A percentile compares a stretch with the other conserved stretches of the same genome.
Evolutionary conservation across 2,329 filamentous ascomycete species (phyloP).

Genomic region (Ophiosphaerella herpotricha): DNA sequence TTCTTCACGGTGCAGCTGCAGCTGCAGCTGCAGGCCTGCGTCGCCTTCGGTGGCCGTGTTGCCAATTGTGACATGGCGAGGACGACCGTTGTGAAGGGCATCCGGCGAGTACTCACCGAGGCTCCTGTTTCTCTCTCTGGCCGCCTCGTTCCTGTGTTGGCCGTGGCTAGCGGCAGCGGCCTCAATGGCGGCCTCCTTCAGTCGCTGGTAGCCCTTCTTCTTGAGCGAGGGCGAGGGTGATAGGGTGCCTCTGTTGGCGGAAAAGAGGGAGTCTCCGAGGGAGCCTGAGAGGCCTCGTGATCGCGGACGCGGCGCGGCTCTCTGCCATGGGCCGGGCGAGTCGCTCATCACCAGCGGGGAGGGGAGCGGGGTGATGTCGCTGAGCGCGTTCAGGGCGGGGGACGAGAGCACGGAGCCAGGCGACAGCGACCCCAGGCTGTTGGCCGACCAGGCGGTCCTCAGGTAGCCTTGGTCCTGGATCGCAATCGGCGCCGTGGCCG

Average conservation of each 20-base stretch:
- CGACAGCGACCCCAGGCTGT: slow-evolving; percentile 53
- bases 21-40: slow-evolving; percentile 57
- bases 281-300: slow-evolving; percentile 40
- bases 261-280: slow-evolving; percentile 39
- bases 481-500: slow-evolving; percentile 45
- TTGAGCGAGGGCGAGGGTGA: slow-evolving; percentile 48
- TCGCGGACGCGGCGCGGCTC: slow-evolving; percentile 39
- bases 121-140: slow-evolving; percentile 76
- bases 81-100: slow-evolving; percentile 66
- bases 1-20: slow-evolving; percentile 72
- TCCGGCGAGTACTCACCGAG: slow-evolving; percentile 87
- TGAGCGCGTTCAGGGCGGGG: slow-evolving; percentile 54
- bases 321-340: slow-evolving; percentile 50
- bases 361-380: slow-evolving; percentile 58
- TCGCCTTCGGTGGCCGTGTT: slow-evolving; percentile 46
- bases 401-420: slow-evolving; percentile 53
- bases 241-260: slow-evolving; percentile 37
- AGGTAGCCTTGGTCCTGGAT: slow-evolving; percentile 43
- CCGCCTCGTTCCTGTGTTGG: slow-evolving; percentile 38
- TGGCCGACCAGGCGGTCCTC: slow-evolving; percentile 48
- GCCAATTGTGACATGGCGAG: slow-evolving; percentile 72
- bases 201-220: slow-evolving; percentile 54
- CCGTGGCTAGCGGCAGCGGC: slow-evolving; percentile 36
- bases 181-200: slow-evolving; percentile 50
- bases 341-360: slow-evolving; percentile 52